Evolutionary conservation across 805 yeast species (phyloP).

Genomic region (Candida endomychidarum): DNA sequence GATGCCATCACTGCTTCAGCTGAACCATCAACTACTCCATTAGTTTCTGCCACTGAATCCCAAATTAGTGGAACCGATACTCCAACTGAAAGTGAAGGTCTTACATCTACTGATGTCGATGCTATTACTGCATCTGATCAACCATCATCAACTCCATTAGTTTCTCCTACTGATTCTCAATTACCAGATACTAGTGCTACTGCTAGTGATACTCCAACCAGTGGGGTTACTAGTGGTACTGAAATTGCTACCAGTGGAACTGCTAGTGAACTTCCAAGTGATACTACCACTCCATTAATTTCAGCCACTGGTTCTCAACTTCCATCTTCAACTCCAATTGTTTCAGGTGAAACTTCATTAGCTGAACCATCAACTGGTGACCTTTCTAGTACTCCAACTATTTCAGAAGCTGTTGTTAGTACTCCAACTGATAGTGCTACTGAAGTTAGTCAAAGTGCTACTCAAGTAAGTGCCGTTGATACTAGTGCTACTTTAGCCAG

Average conservation of each 20-base stretch:
- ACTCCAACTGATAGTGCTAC: background rate
- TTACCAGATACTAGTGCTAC: conserved; percentile 5
- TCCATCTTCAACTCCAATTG: background rate
- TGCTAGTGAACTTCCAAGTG: conserved; percentile 2
- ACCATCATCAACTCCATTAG: background rate
- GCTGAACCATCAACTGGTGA: conserved; percentile 10
- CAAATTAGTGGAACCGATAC: background rate
- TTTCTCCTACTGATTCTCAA: conserved; percentile 2
- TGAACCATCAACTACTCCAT: background rate
- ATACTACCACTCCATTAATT: conserved; percentile 1
- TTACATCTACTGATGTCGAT: conserved; percentile 1
- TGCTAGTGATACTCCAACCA: conserved; percentile 6
- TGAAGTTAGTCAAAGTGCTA: conserved; percentile 5
- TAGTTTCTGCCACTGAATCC: background rate
- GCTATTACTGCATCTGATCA: background rate
- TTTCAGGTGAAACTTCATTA: background rate
- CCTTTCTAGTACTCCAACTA: conserved; percentile 2
- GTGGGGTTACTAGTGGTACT: background rate
- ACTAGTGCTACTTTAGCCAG: background rate
- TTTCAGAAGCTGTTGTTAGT: background rate
- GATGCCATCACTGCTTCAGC: background rate
- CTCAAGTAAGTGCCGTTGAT: conserved; percentile 6
- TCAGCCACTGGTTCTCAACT: background rate
- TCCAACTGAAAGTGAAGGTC: background rate
- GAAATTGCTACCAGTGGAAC: conserved; percentile 2